phyloP scores from a whole-genome alignment of 2,329 filamentous ascomycete genomes.

The Talaromyces sp. region DNA sequence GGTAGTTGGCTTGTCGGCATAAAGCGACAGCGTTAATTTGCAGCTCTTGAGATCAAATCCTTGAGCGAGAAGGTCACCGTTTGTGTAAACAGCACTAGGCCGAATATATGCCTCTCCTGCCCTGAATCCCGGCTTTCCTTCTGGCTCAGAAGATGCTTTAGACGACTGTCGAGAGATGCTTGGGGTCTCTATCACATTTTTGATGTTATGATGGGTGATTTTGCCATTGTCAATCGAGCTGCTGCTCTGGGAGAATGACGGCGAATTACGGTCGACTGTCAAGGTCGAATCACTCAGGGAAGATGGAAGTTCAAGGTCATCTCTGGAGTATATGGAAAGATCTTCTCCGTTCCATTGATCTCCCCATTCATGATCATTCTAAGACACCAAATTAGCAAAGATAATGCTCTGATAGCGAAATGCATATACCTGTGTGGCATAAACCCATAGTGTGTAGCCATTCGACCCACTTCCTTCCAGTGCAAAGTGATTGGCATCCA shows the following conservation, averaged over 20 bases:
- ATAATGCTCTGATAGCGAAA: not conserved
- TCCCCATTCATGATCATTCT: slow-evolving; percentile 84
- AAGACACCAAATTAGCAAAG: not conserved
- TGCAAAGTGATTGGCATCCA: slow-evolving; percentile 95
- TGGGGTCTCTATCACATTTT: slow-evolving; percentile 60
- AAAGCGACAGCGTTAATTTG: slow-evolving; percentile 69
- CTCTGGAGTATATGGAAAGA: slow-evolving; percentile 79
- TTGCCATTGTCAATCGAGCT: slow-evolving; percentile 43
- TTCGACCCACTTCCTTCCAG: slow-evolving; percentile 79
- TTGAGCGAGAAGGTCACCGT: slow-evolving; percentile 67
- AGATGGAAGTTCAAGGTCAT: slow-evolving; percentile 64
- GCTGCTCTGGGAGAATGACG: slow-evolving; percentile 54
- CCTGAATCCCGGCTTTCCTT: slow-evolving; percentile 67
- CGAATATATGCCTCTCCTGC: slow-evolving; percentile 92
- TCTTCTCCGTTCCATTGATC: slow-evolving; percentile 99
- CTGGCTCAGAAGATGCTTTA: slow-evolving; percentile 51
- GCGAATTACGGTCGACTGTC: slow-evolving; percentile 43
- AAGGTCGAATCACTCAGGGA: slow-evolving; percentile 36
- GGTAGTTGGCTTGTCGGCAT: slow-evolving; percentile 57
- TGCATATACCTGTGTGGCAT: slow-evolving; percentile 63
- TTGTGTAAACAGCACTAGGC: slow-evolving; percentile 72
- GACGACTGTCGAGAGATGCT: slow-evolving; percentile 57
- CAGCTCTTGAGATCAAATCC: slow-evolving; percentile 81
- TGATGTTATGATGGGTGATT: slow-evolving; percentile 73
- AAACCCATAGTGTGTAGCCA: slow-evolving; percentile 87